Evolutionary conservation across 2,329 filamentous ascomycete genomes (phyloP).

Genomic region (Ophiostoma australiae): DNA sequence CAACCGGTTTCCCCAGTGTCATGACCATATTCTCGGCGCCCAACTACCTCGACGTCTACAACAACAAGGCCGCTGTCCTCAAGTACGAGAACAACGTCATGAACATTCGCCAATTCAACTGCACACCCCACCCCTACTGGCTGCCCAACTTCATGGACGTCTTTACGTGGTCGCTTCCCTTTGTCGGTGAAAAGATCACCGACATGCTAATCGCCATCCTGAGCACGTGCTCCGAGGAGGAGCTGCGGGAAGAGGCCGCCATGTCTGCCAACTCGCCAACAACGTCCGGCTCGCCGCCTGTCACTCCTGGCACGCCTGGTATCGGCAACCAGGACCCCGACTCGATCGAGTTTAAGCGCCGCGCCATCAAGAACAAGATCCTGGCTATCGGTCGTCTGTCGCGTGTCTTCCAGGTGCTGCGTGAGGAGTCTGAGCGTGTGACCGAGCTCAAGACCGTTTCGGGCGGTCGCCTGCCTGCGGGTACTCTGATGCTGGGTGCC

Average conservation of each 20-base stretch:
- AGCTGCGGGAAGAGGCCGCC: slow-evolving; percentile 82
- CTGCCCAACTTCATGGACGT: slow-evolving; percentile 99
- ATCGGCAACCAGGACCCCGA: slow-evolving; percentile 58
- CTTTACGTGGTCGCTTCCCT: slow-evolving; percentile 98
- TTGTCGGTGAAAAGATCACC: slow-evolving; percentile 98
- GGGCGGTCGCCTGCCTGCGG: slow-evolving; percentile 85
- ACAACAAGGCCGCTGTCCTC: slow-evolving; percentile 97
- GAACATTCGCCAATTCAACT: slow-evolving; percentile 99
- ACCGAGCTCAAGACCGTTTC: slow-evolving; percentile 97
- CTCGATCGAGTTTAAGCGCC: slow-evolving; percentile 85
- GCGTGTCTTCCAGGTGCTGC: slow-evolving; percentile 94
- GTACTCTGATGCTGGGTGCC: slow-evolving; percentile 94
- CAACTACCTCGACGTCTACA: slow-evolving; percentile 98
- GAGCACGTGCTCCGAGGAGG: slow-evolving; percentile 98
- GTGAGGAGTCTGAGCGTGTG: slow-evolving; percentile 93
- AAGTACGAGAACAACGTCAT: slow-evolving; percentile 99
- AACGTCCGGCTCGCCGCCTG: slow-evolving; percentile 69
- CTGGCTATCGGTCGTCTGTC: slow-evolving; percentile 93
- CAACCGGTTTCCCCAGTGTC: slow-evolving; percentile 95
- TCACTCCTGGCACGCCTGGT: slow-evolving; percentile 38
- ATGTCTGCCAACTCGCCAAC: slow-evolving; percentile 56
- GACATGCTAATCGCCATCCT: slow-evolving; percentile 99
- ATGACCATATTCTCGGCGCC: slow-evolving; percentile 99
- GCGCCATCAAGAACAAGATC: slow-evolving; percentile 99
- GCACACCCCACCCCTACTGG: slow-evolving; percentile 98